Evolutionary conservation across 371 early-diverging fungal genomes (phyloP).

Genomic region (Coemansia sp.): DNA sequence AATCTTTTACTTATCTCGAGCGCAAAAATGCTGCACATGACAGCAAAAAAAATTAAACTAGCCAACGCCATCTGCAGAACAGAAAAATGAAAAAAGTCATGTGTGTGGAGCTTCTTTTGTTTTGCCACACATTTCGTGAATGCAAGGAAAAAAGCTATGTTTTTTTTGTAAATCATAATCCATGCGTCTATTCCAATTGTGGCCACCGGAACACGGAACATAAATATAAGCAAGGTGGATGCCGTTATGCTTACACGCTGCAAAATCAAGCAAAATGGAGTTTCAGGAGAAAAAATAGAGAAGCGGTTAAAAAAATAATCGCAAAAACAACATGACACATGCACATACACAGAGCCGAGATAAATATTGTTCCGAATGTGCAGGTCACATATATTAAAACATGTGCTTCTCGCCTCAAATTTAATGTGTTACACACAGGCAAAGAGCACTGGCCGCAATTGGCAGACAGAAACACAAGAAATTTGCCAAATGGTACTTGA

Average conservation of each 20-base stretch:
- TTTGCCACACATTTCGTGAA: background rate
- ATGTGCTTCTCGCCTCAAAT: background rate
- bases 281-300: background rate
- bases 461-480: background rate
- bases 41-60: background rate
- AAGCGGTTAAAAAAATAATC: background rate
- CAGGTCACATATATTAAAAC: conserved; percentile 8
- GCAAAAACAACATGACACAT: background rate
- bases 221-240: no score
- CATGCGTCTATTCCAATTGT: background rate
- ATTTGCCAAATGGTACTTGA: background rate
- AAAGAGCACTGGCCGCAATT: background rate
- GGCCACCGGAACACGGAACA: conserved; percentile 1
- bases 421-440: background rate
- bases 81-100: background rate
- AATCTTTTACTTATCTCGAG: background rate
- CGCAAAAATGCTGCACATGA: background rate
- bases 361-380: conserved; percentile 1
- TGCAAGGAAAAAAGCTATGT: background rate
- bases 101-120: background rate
- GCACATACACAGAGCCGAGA: conserved; percentile 5
- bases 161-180: background rate
- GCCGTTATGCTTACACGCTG: background rate
- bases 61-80: background rate
- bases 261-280: background rate